phyloP scores from a whole-genome alignment of 352 stramenopile genomes.

The Elongisporangium senticosum region DNA sequence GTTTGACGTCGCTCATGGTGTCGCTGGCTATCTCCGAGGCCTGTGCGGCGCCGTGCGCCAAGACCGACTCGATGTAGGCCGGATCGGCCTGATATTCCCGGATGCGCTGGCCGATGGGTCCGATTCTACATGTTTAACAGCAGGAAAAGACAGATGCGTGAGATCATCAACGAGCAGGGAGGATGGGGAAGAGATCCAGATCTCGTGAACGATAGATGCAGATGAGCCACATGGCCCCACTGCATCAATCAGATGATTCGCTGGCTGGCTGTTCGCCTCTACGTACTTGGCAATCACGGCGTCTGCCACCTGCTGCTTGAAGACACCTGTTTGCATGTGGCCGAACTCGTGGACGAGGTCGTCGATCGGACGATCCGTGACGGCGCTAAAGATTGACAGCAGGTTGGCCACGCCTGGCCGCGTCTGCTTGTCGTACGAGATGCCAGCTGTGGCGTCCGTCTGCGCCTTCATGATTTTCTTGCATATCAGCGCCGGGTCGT shows the following conservation, averaged over 20 bases:
- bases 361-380: constrained; percentile 71
- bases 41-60: constrained; percentile 80
- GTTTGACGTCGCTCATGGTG: constrained; percentile 76
- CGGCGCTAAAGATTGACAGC: constrained; percentile 86
- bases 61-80: constrained; percentile 85
- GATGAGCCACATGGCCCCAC: background rate
- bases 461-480: constrained; percentile 89
- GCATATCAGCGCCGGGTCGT: constrained; percentile 53
- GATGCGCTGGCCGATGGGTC: constrained; percentile 93
- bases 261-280: background rate
- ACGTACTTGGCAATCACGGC: constrained; percentile 91
- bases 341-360: constrained; percentile 65
- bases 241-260: background rate
- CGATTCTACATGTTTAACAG: constrained; percentile 49
- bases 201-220: background rate
- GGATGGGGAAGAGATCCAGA: background rate
- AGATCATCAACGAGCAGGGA: constrained; percentile 6
- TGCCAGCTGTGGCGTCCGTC: constrained; percentile 80
- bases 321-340: constrained; percentile 75
- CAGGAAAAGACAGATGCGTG: constrained; percentile 6
- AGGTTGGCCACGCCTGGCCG: constrained; percentile 95
- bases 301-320: constrained; percentile 95
- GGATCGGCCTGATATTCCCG: constrained; percentile 88
- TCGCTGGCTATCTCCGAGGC: constrained; percentile 51
- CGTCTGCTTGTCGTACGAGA: constrained; percentile 86